Evolutionary conservation across 2,329 filamentous ascomycete genomes (phyloP).

Genomic region (Botrytis byssoidea): DNA sequence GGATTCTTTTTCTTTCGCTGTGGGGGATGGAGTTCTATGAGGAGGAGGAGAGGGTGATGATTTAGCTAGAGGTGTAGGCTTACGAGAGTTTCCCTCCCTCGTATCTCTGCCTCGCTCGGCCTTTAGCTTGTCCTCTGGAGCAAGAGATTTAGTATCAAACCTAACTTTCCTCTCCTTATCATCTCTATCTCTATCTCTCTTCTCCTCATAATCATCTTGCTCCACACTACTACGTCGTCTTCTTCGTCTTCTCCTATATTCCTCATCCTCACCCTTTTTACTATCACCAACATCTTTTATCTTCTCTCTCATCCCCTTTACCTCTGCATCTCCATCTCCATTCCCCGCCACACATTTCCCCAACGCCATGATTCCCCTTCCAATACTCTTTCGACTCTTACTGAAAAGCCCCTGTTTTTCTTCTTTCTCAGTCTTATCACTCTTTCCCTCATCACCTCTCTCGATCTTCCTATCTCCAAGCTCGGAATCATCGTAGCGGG

Average conservation of each 20-base stretch:
- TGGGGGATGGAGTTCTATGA: not conserved
- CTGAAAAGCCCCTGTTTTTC: not conserved
- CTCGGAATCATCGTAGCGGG: not conserved
- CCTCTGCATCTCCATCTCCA: no score
- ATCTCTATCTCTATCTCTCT: not conserved
- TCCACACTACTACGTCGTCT: not conserved
- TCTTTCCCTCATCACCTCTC: not conserved
- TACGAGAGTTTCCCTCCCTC: not conserved
- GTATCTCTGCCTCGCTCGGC: not conserved
- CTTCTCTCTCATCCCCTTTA: not conserved
- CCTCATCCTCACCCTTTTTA: not conserved
- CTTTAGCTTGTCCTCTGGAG: no score
- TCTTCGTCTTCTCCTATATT: not conserved
- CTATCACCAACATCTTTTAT: not conserved
- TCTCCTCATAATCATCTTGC: not conserved
- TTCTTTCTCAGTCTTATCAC: not conserved
- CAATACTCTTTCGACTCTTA: constrained; percentile 10
- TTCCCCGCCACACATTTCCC: not conserved
- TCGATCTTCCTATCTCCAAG: not conserved
- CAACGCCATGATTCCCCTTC: not conserved
- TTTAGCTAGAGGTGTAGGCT: not conserved
- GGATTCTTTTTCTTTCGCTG: not conserved
- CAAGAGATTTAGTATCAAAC: not conserved
- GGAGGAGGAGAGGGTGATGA: not conserved
- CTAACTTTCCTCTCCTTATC: not conserved